Conservation (phyloP, 805 yeast species). For the Metschnikowia peoriensis region DNA sequence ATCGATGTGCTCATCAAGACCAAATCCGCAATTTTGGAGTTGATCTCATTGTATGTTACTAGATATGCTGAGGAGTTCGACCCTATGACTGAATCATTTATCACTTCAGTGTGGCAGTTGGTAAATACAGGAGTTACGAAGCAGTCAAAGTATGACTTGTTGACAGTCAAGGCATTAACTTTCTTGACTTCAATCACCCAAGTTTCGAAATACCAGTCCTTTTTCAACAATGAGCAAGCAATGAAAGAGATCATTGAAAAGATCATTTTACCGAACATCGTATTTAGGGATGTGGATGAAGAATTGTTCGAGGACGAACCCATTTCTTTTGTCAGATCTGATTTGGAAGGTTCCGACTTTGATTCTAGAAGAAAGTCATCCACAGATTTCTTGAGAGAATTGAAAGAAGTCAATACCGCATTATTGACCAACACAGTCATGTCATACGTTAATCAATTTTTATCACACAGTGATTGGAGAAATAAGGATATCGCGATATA, state of each 20-base stretch:
- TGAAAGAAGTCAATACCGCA: slow-evolving; percentile 74
- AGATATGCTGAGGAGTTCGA: slow-evolving; percentile 91
- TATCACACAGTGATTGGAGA: slow-evolving; percentile 66
- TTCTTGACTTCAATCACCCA: slow-evolving; percentile 81
- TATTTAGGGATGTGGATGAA: slow-evolving; percentile 82
- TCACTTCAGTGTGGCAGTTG: slow-evolving; percentile 78
- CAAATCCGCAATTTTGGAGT: slow-evolving; percentile 80
- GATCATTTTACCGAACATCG: slow-evolving; percentile 84
- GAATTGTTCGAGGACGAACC: slow-evolving; percentile 98
- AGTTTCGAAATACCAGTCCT: slow-evolving; percentile 60
- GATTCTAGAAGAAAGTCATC: slow-evolving; percentile 91
- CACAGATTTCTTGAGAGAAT: slow-evolving; percentile 86
- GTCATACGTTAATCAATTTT: slow-evolving; percentile 66
- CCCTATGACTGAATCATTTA: slow-evolving; percentile 71
- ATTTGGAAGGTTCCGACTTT: slow-evolving; percentile 90
- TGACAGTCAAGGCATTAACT: slow-evolving; percentile 76
- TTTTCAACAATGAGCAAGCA: slow-evolving; percentile 48
- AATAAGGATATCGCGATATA: slow-evolving; percentile 84
- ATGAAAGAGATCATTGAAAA: slow-evolving; percentile 76
- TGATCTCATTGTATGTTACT: slow-evolving; percentile 80
- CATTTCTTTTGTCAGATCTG: slow-evolving; percentile 85
- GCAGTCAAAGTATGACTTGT: slow-evolving; percentile 77
- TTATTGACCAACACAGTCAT: slow-evolving; percentile 72
- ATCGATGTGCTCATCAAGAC: slow-evolving; percentile 67
- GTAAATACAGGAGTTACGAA: slow-evolving; percentile 56